phyloP scores from a whole-genome alignment of 441 rosid genomes.

The Daphne laureola region DNA sequence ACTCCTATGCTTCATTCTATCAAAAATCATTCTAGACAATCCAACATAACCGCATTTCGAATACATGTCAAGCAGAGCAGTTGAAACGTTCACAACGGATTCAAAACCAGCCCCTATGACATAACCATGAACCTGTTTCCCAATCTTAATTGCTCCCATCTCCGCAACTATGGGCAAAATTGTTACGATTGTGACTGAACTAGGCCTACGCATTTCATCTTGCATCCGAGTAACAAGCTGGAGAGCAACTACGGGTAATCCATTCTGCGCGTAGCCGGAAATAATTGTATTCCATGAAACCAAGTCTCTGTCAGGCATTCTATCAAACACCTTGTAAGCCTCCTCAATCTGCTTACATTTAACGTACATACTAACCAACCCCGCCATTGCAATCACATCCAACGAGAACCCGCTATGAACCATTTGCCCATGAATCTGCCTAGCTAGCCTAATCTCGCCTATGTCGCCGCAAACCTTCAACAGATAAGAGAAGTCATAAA shows the following conservation, averaged over 20 bases:
- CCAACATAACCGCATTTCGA: slow-evolving; percentile 41
- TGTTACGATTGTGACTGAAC: slow-evolving; percentile 64
- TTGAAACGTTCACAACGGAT: slow-evolving; percentile 49
- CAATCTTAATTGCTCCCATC: slow-evolving; percentile 42
- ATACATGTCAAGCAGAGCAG: slow-evolving; percentile 80
- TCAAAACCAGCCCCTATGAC: slow-evolving; percentile 53
- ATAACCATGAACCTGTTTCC: slow-evolving; percentile 74
- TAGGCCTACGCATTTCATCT: slow-evolving; percentile 53
- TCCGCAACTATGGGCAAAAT: slow-evolving; percentile 72
- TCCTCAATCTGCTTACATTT: slow-evolving; percentile 51
- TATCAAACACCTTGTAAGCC: slow-evolving; percentile 70
- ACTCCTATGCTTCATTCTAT: slow-evolving; percentile 36
- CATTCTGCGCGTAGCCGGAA: slow-evolving; percentile 77
- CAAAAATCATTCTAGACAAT: slow-evolving; percentile 40
- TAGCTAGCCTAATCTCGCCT: slow-evolving; percentile 44
- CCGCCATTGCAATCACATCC: slow-evolving; percentile 67
- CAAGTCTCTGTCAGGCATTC: slow-evolving; percentile 81
- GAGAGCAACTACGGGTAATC: slow-evolving; percentile 48
- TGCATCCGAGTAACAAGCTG: slow-evolving; percentile 52
- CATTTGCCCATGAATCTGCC: slow-evolving; percentile 73
- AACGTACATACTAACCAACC: slow-evolving; percentile 59
- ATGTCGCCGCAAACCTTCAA: slow-evolving; percentile 67
- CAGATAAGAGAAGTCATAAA: slow-evolving; percentile 76
- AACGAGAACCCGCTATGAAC: slow-evolving; percentile 49
- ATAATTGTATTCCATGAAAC: slow-evolving; percentile 83